These are phyloP conservation scores for Fusarium fujikuroi DNA, from an alignment of 2,329 filamentous ascomycete species.

Conservation along the genomic window DNA sequence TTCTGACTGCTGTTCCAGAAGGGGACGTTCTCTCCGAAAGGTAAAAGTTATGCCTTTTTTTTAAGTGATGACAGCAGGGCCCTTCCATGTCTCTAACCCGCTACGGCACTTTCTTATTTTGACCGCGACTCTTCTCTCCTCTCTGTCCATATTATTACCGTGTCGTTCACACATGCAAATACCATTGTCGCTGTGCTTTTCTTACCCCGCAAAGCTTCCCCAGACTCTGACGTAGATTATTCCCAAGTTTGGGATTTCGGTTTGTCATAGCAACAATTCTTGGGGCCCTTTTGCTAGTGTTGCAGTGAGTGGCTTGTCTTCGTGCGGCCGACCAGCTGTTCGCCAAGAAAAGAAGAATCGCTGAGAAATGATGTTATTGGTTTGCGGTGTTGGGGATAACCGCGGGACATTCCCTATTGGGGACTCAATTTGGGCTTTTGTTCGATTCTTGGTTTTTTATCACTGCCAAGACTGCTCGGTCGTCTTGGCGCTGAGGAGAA, in stretches of 20 bases:
- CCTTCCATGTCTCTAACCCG: constrained; percentile 4
- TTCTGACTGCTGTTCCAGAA: constrained; percentile 31
- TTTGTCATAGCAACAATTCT: constrained; percentile 13
- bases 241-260: background rate
- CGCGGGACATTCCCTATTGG: constrained; percentile 20
- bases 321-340: constrained; percentile 3
- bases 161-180: background rate
- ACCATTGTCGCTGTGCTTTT: background rate
- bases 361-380: background rate
- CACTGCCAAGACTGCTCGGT: constrained; percentile 19
- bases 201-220: constrained; percentile 28
- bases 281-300: background rate
- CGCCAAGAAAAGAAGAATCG: background rate
- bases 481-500: constrained; percentile 18
- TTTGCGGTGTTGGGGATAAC: constrained; percentile 5
- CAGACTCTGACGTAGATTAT: constrained; percentile 10
- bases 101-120: constrained; percentile 5
- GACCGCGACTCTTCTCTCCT: background rate
- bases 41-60: background rate
- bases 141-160: background rate
- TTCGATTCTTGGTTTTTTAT: constrained; percentile 8
- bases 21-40: background rate
- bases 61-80: constrained; percentile 27
- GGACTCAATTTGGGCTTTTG: background rate
- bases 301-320: constrained; percentile 14